Evolutionary conservation across 208 protist species (phyloP).

Genomic region (Acanthamoeba quina): DNA sequence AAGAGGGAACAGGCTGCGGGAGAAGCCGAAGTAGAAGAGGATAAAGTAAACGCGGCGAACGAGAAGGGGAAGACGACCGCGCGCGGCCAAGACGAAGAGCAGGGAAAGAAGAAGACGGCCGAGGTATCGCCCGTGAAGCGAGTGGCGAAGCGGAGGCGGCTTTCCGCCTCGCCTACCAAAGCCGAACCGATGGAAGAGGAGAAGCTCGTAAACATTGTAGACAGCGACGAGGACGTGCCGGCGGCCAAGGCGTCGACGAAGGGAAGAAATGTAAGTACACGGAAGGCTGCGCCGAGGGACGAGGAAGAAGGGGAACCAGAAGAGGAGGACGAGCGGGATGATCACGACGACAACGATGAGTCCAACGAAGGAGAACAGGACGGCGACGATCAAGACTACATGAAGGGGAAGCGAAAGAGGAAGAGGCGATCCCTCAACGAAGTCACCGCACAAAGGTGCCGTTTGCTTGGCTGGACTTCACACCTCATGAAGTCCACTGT

Average conservation of each 20-base stretch:
- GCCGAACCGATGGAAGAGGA: conserved; percentile 10
- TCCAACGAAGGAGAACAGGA: not conserved
- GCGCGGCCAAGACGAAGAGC: not conserved
- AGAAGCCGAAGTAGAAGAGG: conserved; percentile 10
- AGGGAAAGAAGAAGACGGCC: not conserved
- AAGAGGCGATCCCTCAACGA: not conserved
- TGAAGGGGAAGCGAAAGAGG: conserved; percentile 14
- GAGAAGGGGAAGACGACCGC: not conserved
- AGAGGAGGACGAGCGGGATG: not conserved
- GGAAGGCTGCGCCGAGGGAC: not conserved
- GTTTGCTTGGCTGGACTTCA: not conserved
- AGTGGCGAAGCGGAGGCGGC: not conserved
- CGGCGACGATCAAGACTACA: conserved; percentile 23
- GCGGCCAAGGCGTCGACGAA: not conserved
- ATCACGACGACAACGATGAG: not conserved
- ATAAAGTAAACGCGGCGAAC: not conserved
- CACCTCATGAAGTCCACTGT: not conserved
- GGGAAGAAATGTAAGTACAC: not conserved
- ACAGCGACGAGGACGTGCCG: conserved; percentile 22
- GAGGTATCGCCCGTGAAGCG: not conserved
- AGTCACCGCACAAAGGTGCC: not conserved
- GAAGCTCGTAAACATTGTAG: not conserved
- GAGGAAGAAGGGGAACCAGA: not conserved
- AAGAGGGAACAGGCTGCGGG: not conserved
- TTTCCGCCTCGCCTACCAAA: not conserved